phyloP scores from a whole-genome alignment of 352 stramenopile genomes.

The Pythium oligandrum region DNA sequence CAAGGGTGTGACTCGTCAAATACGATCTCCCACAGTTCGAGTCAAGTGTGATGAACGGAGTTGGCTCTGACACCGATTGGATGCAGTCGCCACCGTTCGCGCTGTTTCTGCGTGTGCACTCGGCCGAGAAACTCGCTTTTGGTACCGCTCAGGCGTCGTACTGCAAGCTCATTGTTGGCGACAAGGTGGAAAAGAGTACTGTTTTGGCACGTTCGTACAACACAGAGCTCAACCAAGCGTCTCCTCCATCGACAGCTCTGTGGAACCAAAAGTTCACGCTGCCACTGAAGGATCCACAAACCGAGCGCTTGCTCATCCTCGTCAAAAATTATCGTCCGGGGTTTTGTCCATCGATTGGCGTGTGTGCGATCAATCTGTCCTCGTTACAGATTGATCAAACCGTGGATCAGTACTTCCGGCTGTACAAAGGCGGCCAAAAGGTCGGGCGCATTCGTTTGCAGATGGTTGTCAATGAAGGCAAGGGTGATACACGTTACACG shows the following conservation, averaged over 20 bases:
- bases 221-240: no score
- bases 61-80: no score
- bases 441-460: constrained; percentile 53
- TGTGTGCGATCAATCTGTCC: constrained; percentile 48
- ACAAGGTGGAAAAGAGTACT: constrained; percentile 17
- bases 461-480: constrained; percentile 17
- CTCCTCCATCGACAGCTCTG: constrained; percentile 24
- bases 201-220: no score
- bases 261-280: constrained; percentile 81
- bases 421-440: constrained; percentile 38
- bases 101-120: constrained; percentile 67
- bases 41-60: no score
- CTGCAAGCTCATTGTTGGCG: constrained; percentile 68
- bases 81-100: constrained; percentile 24
- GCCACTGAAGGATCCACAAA: constrained; percentile 33
- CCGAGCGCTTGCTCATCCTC: constrained; percentile 58
- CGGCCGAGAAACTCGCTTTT: constrained; percentile 36
- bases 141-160: constrained; percentile 44
- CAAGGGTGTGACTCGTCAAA: no score
- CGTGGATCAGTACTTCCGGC: constrained; percentile 50
- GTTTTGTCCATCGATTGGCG: constrained; percentile 56
- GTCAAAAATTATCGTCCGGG: constrained; percentile 67
- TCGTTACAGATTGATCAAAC: constrained; percentile 39
- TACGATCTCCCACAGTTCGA: no score
- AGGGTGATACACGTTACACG: constrained; percentile 11